A percentile compares a stretch with the other conserved stretches of the same genome.
Evolutionary conservation across 2,329 filamentous ascomycete species (phyloP).

Genomic region (Penicillium nordicum): DNA sequence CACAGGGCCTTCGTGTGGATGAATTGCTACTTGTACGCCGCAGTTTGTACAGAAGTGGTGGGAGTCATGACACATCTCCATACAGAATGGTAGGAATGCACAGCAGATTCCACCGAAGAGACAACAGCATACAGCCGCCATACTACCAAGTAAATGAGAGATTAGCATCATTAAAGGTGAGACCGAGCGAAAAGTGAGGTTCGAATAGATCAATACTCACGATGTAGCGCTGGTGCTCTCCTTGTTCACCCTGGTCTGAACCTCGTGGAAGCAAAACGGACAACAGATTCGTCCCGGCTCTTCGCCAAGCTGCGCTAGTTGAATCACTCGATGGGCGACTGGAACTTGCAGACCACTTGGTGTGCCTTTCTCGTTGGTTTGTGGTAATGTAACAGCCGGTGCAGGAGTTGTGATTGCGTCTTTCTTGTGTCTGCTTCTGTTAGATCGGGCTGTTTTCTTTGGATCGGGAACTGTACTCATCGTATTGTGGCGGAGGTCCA

Average conservation of each 20-base stretch:
- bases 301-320: conserved; percentile 7
- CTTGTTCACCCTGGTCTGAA: conserved; percentile 11
- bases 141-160: neutral
- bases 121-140: conserved; percentile 14
- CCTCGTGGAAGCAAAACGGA: conserved; percentile 14
- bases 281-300: conserved; percentile 10
- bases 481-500: neutral
- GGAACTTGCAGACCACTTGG: neutral
- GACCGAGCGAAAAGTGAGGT: neutral
- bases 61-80: conserved; percentile 18
- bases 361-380: neutral
- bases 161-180: neutral
- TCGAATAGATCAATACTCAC: conserved; percentile 2
- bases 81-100: conserved; percentile 16
- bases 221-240: conserved; percentile 13
- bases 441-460: neutral
- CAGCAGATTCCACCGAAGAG: conserved; percentile 14
- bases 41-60: conserved; percentile 17
- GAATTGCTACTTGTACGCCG: neutral
- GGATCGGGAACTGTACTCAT: neutral
- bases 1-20: neutral
- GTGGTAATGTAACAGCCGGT: neutral
- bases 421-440: neutral
- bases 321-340: neutral
- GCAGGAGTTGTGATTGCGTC: neutral